These are phyloP conservation scores for Pichia pseudocactophila DNA, from an alignment of 805 yeast genomes.

Conservation along the genomic window DNA sequence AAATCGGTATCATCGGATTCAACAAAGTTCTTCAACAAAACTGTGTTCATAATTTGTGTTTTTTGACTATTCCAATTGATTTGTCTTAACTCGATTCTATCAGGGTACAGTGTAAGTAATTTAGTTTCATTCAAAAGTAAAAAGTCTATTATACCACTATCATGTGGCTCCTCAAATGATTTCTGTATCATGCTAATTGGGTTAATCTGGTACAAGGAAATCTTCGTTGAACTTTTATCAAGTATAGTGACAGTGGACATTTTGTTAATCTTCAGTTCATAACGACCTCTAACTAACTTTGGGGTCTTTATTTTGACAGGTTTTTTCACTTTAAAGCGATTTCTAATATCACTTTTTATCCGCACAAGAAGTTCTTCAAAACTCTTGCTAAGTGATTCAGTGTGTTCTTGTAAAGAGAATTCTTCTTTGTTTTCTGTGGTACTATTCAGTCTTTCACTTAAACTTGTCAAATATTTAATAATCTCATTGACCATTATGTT, in stretches of 20 bases:
- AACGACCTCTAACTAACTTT: too few relatives aligned
- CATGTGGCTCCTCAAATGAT: too few relatives aligned
- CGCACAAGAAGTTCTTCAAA: slow-evolving; percentile 13
- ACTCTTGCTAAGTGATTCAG: slow-evolving; percentile 9
- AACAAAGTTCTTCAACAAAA: slow-evolving; percentile 3
- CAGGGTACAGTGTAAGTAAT: too few relatives aligned
- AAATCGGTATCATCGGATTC: slow-evolving; percentile 8
- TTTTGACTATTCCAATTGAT: too few relatives aligned
- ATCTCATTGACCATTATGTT: slow-evolving; percentile 22
- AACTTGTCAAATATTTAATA: slow-evolving; percentile 24
- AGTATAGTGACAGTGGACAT: too few relatives aligned
- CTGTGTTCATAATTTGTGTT: neutral
- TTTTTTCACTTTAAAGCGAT: neutral
- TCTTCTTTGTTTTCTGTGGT: neutral
- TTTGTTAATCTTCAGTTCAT: too few relatives aligned
- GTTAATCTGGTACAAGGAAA: too few relatives aligned
- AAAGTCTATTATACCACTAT: too few relatives aligned
- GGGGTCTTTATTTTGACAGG: neutral
- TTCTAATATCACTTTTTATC: slow-evolving; percentile 17
- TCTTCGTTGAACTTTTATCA: too few relatives aligned
- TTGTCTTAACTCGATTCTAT: too few relatives aligned
- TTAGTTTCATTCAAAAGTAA: too few relatives aligned
- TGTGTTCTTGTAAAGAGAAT: slow-evolving; percentile 5
- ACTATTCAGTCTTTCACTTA: slow-evolving; percentile 8
- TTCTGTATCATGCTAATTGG: too few relatives aligned